Evolutionary conservation across 148 eudicot genomes (phyloP).

Genomic region (Persicaria maculosa): DNA sequence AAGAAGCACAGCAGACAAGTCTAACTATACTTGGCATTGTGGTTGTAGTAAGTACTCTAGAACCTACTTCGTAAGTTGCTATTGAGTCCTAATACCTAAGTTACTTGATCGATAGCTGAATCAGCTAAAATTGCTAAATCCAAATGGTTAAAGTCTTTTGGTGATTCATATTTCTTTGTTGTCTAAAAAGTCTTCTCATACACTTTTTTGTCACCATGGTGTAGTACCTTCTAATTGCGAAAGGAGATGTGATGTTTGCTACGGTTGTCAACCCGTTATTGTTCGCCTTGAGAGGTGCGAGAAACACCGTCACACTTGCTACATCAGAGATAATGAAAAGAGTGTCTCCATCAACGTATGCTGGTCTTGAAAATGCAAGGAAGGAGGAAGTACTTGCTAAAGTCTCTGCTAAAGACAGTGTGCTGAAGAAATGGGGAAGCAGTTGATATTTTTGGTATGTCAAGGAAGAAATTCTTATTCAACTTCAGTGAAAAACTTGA

Average conservation of each 20-base stretch:
- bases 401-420: constrained; percentile 63
- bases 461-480: not conserved
- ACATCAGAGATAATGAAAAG: constrained; percentile 35
- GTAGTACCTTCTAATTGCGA: constrained; percentile 63
- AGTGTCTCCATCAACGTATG: constrained; percentile 25
- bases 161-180: not conserved
- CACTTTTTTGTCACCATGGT: not conserved
- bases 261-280: constrained; percentile 59
- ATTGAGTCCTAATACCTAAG: not conserved
- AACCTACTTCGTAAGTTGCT: not conserved
- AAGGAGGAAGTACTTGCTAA: constrained; percentile 29
- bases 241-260: constrained; percentile 74
- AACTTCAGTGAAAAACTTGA: not conserved
- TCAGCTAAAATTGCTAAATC: not conserved
- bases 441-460: constrained; percentile 24
- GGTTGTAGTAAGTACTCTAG: constrained; percentile 35
- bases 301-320: constrained; percentile 31
- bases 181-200: not conserved
- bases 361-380: constrained; percentile 22
- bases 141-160: not conserved
- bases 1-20: constrained; percentile 67
- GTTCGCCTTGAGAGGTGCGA: constrained; percentile 47
- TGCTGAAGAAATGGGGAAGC: constrained; percentile 76
- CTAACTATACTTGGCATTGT: constrained; percentile 54
- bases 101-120: not conserved